Conservation (phyloP, 495 filamentous ascomycete genomes). For the Margaritispora aquatica region DNA sequence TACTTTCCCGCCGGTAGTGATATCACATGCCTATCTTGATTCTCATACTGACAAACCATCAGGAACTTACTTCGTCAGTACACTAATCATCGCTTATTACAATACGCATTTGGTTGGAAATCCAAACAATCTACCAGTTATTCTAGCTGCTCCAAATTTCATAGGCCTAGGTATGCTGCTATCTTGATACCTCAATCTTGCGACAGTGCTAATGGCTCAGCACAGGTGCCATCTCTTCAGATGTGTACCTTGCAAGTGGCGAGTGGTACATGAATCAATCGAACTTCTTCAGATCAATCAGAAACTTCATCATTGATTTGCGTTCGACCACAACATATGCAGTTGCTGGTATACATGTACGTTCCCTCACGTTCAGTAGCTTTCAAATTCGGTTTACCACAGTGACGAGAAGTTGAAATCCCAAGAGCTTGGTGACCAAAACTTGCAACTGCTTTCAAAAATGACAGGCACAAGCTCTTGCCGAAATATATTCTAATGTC, state of each 20-base stretch:
- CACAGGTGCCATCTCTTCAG: constrained; percentile 31
- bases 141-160: constrained; percentile 62
- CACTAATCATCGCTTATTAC: constrained; percentile 34
- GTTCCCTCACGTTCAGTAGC: not conserved
- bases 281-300: constrained; percentile 73
- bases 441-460: too few species aligned
- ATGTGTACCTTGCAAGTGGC: not conserved
- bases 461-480: too few species aligned
- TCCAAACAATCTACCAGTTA: constrained; percentile 1
- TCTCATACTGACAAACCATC: not conserved
- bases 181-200: constrained; percentile 63
- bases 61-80: constrained; percentile 21
- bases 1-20: constrained; percentile 38
- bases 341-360: constrained; percentile 36
- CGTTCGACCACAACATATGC: constrained; percentile 35
- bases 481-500: not conserved
- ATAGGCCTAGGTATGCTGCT: constrained; percentile 67
- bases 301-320: constrained; percentile 72
- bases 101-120: constrained; percentile 35
- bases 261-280: constrained; percentile 40
- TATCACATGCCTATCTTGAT: not conserved
- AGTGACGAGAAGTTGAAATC: too few species aligned
- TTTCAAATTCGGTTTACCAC: not conserved
- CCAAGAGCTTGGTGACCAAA: too few species aligned
- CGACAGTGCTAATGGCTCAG: constrained; percentile 39